Conservation (phyloP, 257 asterid genomes). For the Thymus mandschuricus region DNA sequence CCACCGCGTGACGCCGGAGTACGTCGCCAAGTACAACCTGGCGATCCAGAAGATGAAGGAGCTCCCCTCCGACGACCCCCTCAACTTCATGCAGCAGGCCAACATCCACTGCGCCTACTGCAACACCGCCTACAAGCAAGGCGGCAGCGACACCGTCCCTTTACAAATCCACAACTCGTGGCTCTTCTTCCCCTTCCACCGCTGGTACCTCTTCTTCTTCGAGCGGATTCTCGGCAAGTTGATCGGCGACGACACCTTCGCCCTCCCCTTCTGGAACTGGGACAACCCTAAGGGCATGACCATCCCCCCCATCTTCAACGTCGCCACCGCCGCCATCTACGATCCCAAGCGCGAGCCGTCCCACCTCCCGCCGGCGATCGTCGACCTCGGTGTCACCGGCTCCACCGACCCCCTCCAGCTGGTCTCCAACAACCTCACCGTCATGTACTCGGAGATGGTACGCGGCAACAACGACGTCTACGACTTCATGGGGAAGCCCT, state of each 20-base stretch:
- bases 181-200: constrained; percentile 51
- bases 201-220: constrained; percentile 53
- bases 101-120: constrained; percentile 58
- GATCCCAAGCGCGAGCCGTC: constrained; percentile 32
- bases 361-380: constrained; percentile 19
- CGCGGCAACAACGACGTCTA: constrained; percentile 31
- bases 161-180: constrained; percentile 53
- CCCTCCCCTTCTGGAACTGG: constrained; percentile 55
- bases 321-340: constrained; percentile 27
- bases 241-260: constrained; percentile 48
- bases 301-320: constrained; percentile 30
- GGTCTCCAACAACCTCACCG: constrained; percentile 28
- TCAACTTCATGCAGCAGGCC: constrained; percentile 51
- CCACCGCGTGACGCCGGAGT: constrained; percentile 19
- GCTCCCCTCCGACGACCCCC: constrained; percentile 46
- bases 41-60: constrained; percentile 44
- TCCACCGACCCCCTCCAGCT: too few relatives aligned
- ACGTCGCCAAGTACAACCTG: constrained; percentile 36
- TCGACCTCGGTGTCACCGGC: too few relatives aligned
- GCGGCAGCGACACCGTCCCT: constrained; percentile 30
- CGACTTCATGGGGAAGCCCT: constrained; percentile 45
- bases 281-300: constrained; percentile 43
- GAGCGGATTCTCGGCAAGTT: constrained; percentile 50
- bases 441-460: constrained; percentile 50
- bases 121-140: constrained; percentile 21